phyloP scores from a whole-genome alignment of 169 alveolate genomes.

The Nephromyces sp. region DNA sequence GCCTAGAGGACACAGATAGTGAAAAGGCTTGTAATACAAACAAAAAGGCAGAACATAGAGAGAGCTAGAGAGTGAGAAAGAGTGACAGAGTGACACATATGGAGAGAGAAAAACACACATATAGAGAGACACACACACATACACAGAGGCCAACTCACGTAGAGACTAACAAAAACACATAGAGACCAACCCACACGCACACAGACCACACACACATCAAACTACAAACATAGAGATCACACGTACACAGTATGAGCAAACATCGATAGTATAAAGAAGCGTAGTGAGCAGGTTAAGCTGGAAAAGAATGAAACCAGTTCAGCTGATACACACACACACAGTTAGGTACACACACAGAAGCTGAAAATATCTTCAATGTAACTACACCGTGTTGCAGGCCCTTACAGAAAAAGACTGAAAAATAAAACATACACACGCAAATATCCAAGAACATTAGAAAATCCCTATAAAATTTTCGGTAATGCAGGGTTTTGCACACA shows the following conservation, averaged over 20 bases:
- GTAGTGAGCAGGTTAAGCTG: too few relatives aligned
- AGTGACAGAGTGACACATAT: not conserved
- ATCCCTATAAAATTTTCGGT: not conserved
- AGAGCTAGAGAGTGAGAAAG: not conserved
- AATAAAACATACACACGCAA: not conserved
- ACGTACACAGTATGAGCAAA: too few relatives aligned
- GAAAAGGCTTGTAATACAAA: not conserved
- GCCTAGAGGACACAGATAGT: not conserved
- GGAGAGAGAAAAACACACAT: not conserved
- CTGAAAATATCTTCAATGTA: not conserved
- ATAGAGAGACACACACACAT: not conserved
- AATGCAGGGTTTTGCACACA: not conserved
- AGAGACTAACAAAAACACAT: not conserved
- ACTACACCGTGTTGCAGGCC: not conserved
- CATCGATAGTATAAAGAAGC: too few relatives aligned
- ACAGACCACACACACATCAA: too few relatives aligned
- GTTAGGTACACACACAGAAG: not conserved
- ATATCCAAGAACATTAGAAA: conserved; percentile 6
- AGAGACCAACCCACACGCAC: not conserved
- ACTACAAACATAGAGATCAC: too few relatives aligned
- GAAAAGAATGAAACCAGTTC: too few relatives aligned
- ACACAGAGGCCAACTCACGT: not conserved
- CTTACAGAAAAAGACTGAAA: not conserved
- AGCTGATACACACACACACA: not conserved
- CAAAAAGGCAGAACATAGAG: not conserved